A percentile compares a stretch with the other conserved stretches of the same genome.
Evolutionary conservation across 1,139 yeast species (phyloP).

Genomic region (Diutina pseudorugosa): DNA sequence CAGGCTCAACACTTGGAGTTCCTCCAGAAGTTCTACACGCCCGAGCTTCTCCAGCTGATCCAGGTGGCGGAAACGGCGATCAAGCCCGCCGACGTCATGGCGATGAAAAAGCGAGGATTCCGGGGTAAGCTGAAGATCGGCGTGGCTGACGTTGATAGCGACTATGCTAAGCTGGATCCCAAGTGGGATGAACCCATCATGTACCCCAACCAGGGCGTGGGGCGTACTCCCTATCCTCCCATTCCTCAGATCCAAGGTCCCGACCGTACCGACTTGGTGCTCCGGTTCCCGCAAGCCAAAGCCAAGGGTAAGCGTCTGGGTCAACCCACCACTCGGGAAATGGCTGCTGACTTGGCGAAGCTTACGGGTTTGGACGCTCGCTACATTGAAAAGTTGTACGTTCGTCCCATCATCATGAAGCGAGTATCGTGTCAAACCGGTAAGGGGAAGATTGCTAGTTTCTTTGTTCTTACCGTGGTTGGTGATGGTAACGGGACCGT

Average conservation of each 20-base stretch:
- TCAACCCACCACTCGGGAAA: conserved; percentile 10
- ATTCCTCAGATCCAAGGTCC: conserved; percentile 31
- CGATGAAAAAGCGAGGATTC: conserved; percentile 21
- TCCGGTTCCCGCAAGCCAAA: conserved; percentile 16
- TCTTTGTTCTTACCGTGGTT: conserved; percentile 77
- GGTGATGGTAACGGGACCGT: conserved; percentile 92
- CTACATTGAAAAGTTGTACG: conserved; percentile 52
- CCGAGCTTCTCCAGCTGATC: conserved; percentile 68
- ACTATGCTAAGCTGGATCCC: conserved; percentile 27
- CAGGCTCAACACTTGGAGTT: conserved; percentile 18
- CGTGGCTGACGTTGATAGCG: conserved; percentile 16
- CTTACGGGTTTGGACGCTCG: conserved; percentile 65
- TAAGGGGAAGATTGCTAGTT: conserved; percentile 82
- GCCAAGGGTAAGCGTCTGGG: background rate
- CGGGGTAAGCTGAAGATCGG: conserved; percentile 21
- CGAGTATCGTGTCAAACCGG: conserved; percentile 87
- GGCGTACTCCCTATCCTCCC: conserved; percentile 28
- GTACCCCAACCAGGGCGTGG: conserved; percentile 32
- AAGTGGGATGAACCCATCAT: conserved; percentile 35
- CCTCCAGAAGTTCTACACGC: conserved; percentile 61
- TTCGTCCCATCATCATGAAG: conserved; percentile 61
- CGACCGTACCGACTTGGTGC: conserved; percentile 28
- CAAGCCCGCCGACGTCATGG: conserved; percentile 38
- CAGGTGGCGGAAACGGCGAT: conserved; percentile 67
- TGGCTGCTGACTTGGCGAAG: conserved; percentile 49